A percentile compares a stretch with the other conserved stretches of the same genome.
These are phyloP conservation scores for Dentipellis sp. DNA, from an alignment of 768 basidiomycete genomes.

Conservation along the genomic window DNA sequence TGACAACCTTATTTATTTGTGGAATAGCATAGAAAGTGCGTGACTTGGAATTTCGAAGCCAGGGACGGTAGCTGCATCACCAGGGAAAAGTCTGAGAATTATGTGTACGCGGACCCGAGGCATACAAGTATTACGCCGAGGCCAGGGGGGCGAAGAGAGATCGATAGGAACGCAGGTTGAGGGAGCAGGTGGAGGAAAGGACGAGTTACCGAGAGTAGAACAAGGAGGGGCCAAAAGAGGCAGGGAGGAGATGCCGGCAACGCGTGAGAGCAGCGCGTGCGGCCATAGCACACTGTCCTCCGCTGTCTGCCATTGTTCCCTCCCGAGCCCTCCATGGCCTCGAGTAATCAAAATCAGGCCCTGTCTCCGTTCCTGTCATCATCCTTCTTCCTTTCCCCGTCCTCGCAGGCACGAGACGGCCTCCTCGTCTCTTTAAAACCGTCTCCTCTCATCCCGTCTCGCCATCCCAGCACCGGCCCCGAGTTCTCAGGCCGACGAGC, in stretches of 20 bases:
- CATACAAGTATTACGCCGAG: too few species aligned
- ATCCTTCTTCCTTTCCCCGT: neutral
- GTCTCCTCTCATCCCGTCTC: neutral
- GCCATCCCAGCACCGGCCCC: neutral
- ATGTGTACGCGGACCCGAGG: too few species aligned
- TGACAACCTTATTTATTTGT: too few species aligned
- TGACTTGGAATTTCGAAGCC: too few species aligned
- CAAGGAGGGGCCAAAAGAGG: neutral
- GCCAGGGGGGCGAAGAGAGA: neutral
- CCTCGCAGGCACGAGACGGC: neutral
- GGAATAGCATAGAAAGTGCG: too few species aligned
- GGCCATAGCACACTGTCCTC: neutral
- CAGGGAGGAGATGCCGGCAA: neutral
- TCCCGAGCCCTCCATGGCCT: neutral
- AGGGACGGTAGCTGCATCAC: too few species aligned
- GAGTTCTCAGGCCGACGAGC: neutral
- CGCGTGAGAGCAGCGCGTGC: neutral
- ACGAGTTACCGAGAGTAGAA: neutral
- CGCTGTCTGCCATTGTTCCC: constrained; percentile 19
- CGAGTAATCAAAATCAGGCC: too few species aligned
- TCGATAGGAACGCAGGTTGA: neutral
- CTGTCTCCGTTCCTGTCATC: too few species aligned
- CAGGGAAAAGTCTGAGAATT: too few species aligned
- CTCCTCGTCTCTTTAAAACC: neutral
- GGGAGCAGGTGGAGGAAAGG: neutral